These are phyloP conservation scores for Globisporangium spinosum DNA, from an alignment of 352 stramenopile genomes.

Conservation along the genomic window DNA sequence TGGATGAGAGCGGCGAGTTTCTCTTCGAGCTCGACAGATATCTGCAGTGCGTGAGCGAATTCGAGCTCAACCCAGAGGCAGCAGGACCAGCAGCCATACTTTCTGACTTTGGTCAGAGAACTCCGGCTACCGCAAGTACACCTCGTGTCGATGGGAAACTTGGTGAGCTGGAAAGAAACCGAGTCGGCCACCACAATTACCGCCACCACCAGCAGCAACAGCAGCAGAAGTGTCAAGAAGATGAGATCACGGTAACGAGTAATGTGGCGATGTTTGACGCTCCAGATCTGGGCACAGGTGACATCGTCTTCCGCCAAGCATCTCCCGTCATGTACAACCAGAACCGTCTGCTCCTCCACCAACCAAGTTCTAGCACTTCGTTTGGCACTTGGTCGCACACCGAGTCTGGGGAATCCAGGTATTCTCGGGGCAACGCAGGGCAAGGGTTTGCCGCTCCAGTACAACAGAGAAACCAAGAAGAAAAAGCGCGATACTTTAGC, in stretches of 20 bases:
- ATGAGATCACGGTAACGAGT: background rate
- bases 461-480: background rate
- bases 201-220: background rate
- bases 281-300: background rate
- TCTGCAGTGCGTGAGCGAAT: constrained; percentile 29
- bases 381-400: background rate
- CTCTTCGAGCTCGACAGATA: constrained; percentile 40
- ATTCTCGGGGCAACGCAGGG: background rate
- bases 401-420: background rate
- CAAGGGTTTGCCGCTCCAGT: background rate
- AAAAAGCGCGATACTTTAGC: background rate
- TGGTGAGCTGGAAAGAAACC: background rate
- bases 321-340: background rate
- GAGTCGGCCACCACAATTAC: background rate
- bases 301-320: background rate
- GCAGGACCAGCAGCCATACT: constrained; percentile 21
- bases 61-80: constrained; percentile 19
- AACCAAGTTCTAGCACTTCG: background rate
- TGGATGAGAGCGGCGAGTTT: constrained; percentile 21
- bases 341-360: background rate
- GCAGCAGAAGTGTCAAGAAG: background rate
- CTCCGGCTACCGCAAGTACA: background rate
- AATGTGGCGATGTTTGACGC: background rate
- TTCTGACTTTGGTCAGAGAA: constrained; percentile 22
- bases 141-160: background rate